Evolutionary conservation across 208 protist genomes (phyloP).

Genomic region (Trypanosomatidae sp.): DNA sequence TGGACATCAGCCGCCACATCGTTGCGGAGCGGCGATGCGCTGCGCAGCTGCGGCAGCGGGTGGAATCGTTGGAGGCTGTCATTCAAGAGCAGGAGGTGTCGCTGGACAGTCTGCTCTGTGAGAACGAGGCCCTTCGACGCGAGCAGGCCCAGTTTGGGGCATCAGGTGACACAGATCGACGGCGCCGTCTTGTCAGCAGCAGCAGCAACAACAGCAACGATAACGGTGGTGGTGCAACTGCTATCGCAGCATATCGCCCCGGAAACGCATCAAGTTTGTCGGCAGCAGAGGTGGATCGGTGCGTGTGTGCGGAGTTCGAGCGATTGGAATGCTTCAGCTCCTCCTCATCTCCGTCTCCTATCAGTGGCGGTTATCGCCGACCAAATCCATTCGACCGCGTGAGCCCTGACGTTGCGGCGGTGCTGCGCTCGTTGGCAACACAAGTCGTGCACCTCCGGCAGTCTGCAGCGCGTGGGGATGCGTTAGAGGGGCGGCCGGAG

Average conservation of each 20-base stretch:
- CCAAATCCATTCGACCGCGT: slow-evolving; percentile 29
- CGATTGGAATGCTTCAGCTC: slow-evolving; percentile 26
- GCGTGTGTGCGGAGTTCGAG: too few relatives aligned
- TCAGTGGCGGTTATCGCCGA: too few relatives aligned
- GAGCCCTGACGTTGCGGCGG: slow-evolving; percentile 22
- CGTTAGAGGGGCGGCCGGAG: too few relatives aligned
- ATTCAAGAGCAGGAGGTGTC: slow-evolving; percentile 46
- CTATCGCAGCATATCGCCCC: too few relatives aligned
- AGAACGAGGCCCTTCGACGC: slow-evolving; percentile 28
- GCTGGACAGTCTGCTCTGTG: slow-evolving; percentile 35
- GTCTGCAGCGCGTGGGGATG: too few relatives aligned
- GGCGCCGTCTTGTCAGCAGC: too few relatives aligned
- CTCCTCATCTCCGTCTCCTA: not conserved
- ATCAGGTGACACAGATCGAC: too few relatives aligned
- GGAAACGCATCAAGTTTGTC: too few relatives aligned
- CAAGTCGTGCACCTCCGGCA: slow-evolving; percentile 39
- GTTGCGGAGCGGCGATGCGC: slow-evolving; percentile 35
- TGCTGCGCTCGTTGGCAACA: slow-evolving; percentile 44
- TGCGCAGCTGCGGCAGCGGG: slow-evolving; percentile 27
- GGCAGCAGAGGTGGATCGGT: too few relatives aligned
- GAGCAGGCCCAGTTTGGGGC: slow-evolving; percentile 33
- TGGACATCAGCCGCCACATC: slow-evolving; percentile 38
- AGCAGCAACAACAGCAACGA: too few relatives aligned
- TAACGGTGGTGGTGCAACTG: too few relatives aligned
- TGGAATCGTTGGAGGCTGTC: slow-evolving; percentile 32